Percentiles rank a stretch among this genome's conserved stretches.
phyloP scores from a whole-genome alignment of 345 rosid species.

The Gossypium longicalyx region DNA sequence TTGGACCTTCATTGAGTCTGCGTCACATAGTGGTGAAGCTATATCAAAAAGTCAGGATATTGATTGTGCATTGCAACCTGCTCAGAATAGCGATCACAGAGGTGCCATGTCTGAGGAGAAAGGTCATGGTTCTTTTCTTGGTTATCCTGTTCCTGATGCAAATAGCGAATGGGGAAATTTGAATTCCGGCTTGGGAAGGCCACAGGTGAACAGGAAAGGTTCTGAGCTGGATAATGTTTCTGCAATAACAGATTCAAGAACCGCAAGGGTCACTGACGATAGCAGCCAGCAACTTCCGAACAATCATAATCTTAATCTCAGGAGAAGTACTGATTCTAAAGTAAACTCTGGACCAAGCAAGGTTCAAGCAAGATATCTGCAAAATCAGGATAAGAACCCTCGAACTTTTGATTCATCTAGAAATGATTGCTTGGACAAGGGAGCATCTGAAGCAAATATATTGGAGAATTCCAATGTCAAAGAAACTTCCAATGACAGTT shows the following conservation, averaged over 20 bases:
- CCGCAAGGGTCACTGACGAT: constrained; percentile 25
- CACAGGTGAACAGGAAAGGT: constrained; percentile 32
- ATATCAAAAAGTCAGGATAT: constrained; percentile 27
- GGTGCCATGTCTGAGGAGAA: constrained; percentile 23
- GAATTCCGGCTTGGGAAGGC: constrained; percentile 32
- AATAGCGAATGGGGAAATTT: constrained; percentile 27
- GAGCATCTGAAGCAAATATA: constrained; percentile 26
- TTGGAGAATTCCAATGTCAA: constrained; percentile 27
- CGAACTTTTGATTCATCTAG: constrained; percentile 45
- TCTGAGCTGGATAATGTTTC: constrained; percentile 33
- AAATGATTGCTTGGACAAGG: constrained; percentile 36
- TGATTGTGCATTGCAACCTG: constrained; percentile 33
- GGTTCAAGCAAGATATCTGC: constrained; percentile 24
- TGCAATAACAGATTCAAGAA: constrained; percentile 29
- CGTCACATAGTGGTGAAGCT: constrained; percentile 17
- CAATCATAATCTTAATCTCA: constrained; percentile 37
- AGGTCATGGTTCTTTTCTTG: constrained; percentile 26
- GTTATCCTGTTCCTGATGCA: constrained; percentile 39
- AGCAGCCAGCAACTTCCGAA: constrained; percentile 35
- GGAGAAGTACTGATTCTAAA: constrained; percentile 43
- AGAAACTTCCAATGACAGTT: constrained; percentile 35
- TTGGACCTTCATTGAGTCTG: constrained; percentile 42
- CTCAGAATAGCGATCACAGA: constrained; percentile 23
- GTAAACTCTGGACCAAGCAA: constrained; percentile 28
- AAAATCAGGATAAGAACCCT: constrained; percentile 31